A percentile compares a stretch with the other conserved stretches of the same genome.
Evolutionary conservation across 805 yeast genomes (phyloP).

Genomic region (Wickerhamomyces ciferrii): DNA sequence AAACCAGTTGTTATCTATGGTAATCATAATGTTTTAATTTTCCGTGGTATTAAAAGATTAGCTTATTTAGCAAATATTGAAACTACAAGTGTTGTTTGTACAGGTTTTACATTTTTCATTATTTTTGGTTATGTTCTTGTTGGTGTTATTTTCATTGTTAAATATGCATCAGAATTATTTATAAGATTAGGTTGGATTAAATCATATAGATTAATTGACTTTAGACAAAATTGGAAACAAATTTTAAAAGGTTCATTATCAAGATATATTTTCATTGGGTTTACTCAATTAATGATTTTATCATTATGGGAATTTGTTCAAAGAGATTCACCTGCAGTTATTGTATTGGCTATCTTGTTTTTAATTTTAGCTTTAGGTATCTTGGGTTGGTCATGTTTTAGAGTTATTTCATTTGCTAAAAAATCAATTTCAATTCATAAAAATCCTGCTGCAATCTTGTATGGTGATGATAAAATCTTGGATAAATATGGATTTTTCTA

Average conservation of each 20-base stretch:
- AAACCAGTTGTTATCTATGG: slow-evolving; percentile 36
- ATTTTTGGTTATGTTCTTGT: slow-evolving; percentile 71
- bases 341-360: slow-evolving; percentile 73
- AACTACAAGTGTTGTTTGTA: slow-evolving; percentile 74
- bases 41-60: slow-evolving; percentile 83
- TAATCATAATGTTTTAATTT: slow-evolving; percentile 54
- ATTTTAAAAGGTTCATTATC: slow-evolving; percentile 75
- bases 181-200: slow-evolving; percentile 45
- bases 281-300: slow-evolving; percentile 72
- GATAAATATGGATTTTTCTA: slow-evolving; percentile 84
- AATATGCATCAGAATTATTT: slow-evolving; percentile 43
- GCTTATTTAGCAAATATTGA: slow-evolving; percentile 77
- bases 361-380: slow-evolving; percentile 55
- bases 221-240: slow-evolving; percentile 49
- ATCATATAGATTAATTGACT: slow-evolving; percentile 39
- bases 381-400: slow-evolving; percentile 59
- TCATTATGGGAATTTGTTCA: slow-evolving; percentile 85
- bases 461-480: slow-evolving; percentile 69
- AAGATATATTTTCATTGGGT: slow-evolving; percentile 79
- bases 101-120: slow-evolving; percentile 84
- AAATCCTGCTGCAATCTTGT: slow-evolving; percentile 84
- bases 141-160: slow-evolving; percentile 50
- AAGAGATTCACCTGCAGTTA: slow-evolving; percentile 83
- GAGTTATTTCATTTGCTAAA: slow-evolving; percentile 59
- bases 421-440: slow-evolving; percentile 53